A percentile compares a stretch with the other conserved stretches of the same genome.
Evolutionary conservation across 441 rosid genomes (phyloP).

Genomic region (Pelargonium cotyledonis): DNA sequence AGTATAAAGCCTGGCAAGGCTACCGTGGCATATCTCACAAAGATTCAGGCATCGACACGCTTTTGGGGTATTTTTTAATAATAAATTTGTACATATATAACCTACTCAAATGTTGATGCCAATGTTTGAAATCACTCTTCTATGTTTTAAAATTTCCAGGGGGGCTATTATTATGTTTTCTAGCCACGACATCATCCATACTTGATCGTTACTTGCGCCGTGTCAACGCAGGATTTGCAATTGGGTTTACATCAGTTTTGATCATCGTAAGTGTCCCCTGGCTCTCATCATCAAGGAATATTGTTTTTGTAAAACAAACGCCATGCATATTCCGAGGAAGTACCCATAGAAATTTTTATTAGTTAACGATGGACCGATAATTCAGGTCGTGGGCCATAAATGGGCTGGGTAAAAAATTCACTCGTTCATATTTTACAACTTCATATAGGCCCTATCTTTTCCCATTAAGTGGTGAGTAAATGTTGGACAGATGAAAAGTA

Average conservation of each 20-base stretch:
- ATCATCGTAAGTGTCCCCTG: constrained; percentile 54
- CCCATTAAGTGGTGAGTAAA: neutral
- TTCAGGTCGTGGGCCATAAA: too few relatives aligned
- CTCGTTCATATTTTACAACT: too few relatives aligned
- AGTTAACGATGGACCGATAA: too few relatives aligned
- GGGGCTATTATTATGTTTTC: constrained; percentile 68
- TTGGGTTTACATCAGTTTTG: constrained; percentile 86
- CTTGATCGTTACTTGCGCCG: constrained; percentile 77
- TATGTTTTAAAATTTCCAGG: constrained; percentile 39
- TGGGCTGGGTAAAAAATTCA: too few relatives aligned
- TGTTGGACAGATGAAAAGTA: too few relatives aligned
- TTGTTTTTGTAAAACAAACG: neutral
- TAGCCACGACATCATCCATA: constrained; percentile 79
- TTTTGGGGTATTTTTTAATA: constrained; percentile 71
- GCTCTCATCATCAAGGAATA: neutral
- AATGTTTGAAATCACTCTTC: constrained; percentile 13
- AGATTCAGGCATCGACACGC: constrained; percentile 91
- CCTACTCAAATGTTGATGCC: constrained; percentile 2
- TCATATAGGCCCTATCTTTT: neutral
- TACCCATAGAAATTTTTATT: too few relatives aligned
- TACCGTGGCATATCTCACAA: constrained; percentile 75
- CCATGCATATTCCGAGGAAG: too few relatives aligned
- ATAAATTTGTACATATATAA: neutral
- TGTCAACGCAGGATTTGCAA: constrained; percentile 71
- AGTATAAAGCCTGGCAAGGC: constrained; percentile 92